Evolutionary conservation across 352 stramenopile genomes (phyloP).

Genomic region (Phytophthora syringae): DNA sequence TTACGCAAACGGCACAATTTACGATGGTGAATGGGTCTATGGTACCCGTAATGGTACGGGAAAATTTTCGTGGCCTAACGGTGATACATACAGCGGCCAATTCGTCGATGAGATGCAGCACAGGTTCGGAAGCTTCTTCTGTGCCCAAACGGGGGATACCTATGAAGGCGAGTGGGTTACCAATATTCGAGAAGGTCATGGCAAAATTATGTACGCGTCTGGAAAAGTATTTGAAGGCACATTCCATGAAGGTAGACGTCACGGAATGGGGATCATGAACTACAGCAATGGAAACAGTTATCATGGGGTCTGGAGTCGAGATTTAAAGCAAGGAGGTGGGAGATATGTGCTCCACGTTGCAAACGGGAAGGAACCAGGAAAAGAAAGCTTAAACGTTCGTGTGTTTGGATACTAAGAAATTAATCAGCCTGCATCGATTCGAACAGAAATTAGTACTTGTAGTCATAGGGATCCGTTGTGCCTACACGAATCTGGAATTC

Average conservation of each 20-base stretch:
- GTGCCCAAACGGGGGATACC: constrained; percentile 47
- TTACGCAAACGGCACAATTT: constrained; percentile 67
- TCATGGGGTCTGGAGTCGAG: constrained; percentile 87
- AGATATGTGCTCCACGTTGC: constrained; percentile 62
- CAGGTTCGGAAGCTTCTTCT: constrained; percentile 75
- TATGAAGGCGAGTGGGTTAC: constrained; percentile 84
- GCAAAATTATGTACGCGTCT: constrained; percentile 75
- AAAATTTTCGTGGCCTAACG: constrained; percentile 85
- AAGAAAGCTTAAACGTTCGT: constrained; percentile 35
- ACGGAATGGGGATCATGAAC: constrained; percentile 81
- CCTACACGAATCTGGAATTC: constrained; percentile 70
- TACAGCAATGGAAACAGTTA: constrained; percentile 86
- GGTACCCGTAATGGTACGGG: constrained; percentile 81
- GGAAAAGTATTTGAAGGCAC: constrained; percentile 88
- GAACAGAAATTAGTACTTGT: constrained; percentile 51
- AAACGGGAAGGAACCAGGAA: background rate
- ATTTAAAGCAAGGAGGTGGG: constrained; percentile 87
- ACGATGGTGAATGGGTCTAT: constrained; percentile 69
- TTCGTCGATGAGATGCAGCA: constrained; percentile 87
- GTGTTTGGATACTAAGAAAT: constrained; percentile 53
- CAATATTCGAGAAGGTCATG: constrained; percentile 84
- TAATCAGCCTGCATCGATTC: background rate
- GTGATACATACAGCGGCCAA: constrained; percentile 82
- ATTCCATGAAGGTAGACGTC: constrained; percentile 77
- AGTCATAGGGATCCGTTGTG: constrained; percentile 71